A percentile compares a stretch with the other conserved stretches of the same genome.
Evolutionary conservation across 2,329 filamentous ascomycete genomes (phyloP).

Genomic region (Ambrosiella xylebori): DNA sequence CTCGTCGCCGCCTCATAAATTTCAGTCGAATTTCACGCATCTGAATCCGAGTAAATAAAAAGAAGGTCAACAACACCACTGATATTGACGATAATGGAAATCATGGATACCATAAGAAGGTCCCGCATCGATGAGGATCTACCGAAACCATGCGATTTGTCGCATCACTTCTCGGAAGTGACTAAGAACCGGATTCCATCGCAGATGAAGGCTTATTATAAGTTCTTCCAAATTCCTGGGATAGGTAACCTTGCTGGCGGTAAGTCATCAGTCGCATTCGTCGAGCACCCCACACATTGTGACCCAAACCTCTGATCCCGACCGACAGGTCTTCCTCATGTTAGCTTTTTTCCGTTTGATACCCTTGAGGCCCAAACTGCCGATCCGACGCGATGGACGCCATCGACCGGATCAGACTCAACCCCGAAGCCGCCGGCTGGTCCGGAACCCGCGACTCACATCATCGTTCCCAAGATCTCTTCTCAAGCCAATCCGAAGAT

Average conservation of each 20-base stretch:
- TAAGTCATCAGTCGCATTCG: slow-evolving; percentile 21
- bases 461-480: slow-evolving; percentile 55
- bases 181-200: slow-evolving; percentile 49
- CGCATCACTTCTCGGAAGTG: slow-evolving; percentile 58
- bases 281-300: neutral
- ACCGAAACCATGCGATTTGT: slow-evolving; percentile 48
- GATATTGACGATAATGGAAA: neutral
- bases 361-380: slow-evolving; percentile 72
- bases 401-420: slow-evolving; percentile 22
- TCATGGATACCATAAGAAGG: neutral
- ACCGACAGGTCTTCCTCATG: slow-evolving; percentile 54
- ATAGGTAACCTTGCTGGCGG: slow-evolving; percentile 46
- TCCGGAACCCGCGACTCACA: slow-evolving; percentile 27
- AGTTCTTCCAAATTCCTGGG: slow-evolving; percentile 55
- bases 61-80: neutral
- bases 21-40: neutral
- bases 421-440: slow-evolving; percentile 13
- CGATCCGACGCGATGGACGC: slow-evolving; percentile 54
- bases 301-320: neutral
- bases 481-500: slow-evolving; percentile 39
- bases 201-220: slow-evolving; percentile 67
- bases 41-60: neutral
- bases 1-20: neutral
- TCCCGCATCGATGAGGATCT: neutral
- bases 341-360: slow-evolving; percentile 75